Evolutionary conservation across 148 eudicot species (phyloP).

Genomic region (Vaccinium macrocarpon): DNA sequence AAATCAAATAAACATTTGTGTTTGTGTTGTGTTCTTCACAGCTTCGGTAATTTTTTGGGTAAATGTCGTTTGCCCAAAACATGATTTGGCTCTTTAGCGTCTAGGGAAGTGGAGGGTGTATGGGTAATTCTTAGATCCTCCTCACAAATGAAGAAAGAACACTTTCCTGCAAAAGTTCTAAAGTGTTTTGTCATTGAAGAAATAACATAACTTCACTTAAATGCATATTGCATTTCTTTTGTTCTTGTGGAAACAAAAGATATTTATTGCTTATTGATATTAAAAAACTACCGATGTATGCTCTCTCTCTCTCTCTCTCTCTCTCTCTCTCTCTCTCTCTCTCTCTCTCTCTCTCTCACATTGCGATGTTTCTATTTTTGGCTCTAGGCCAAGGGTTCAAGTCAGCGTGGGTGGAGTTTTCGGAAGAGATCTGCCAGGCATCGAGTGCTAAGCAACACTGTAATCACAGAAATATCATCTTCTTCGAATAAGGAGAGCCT

Average conservation of each 20-base stretch:
- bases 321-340: background rate
- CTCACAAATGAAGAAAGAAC: background rate
- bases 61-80: background rate
- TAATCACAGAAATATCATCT: conserved; percentile 45
- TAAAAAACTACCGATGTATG: background rate
- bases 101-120: background rate
- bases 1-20: background rate
- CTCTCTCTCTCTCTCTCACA: background rate
- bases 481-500: conserved; percentile 51
- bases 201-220: background rate
- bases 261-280: background rate
- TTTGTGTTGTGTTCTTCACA: background rate
- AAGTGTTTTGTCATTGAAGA: background rate
- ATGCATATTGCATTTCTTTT: background rate
- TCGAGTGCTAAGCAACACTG: conserved; percentile 66
- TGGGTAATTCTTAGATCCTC: background rate
- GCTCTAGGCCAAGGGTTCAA: conserved; percentile 57
- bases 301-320: background rate
- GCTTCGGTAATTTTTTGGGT: background rate
- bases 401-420: conserved; percentile 88
- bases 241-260: background rate
- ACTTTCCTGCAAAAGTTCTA: background rate
- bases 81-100: background rate
- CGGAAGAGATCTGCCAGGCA: conserved; percentile 74
- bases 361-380: conserved; percentile 21